Evolutionary conservation across 2,329 filamentous ascomycete species (phyloP).

Genomic region (Fusarium proliferatum): DNA sequence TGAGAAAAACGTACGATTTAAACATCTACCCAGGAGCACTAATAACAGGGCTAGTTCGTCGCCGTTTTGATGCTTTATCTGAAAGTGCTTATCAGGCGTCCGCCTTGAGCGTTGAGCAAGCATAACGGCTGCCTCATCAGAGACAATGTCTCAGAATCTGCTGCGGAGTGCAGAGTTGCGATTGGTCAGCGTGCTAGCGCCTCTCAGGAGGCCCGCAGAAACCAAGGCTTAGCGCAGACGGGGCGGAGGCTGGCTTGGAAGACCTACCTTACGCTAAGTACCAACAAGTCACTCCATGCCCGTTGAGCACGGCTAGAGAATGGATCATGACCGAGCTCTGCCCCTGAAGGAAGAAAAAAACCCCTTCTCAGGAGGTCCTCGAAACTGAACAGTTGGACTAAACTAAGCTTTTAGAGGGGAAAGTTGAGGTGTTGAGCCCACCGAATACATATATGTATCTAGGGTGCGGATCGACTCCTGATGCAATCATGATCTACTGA

Average conservation of each 20-base stretch:
- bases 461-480: neutral
- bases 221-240: slow-evolving; percentile 31
- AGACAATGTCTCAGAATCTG: slow-evolving; percentile 35
- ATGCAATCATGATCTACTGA: neutral
- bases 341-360: slow-evolving; percentile 2
- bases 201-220: slow-evolving; percentile 10
- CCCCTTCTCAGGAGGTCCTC: neutral
- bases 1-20: slow-evolving; percentile 35
- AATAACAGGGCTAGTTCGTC: slow-evolving; percentile 8
- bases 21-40: slow-evolving; percentile 9
- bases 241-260: slow-evolving; percentile 19
- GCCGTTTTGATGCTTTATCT: slow-evolving; percentile 26
- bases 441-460: neutral
- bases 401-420: neutral
- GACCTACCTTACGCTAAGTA: neutral
- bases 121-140: slow-evolving; percentile 39
- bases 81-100: slow-evolving; percentile 22
- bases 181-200: slow-evolving; percentile 31
- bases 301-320: slow-evolving; percentile 4
- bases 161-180: slow-evolving; percentile 3
- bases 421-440: neutral
- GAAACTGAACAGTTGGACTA: neutral
- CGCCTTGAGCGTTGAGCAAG: slow-evolving; percentile 26
- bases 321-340: slow-evolving; percentile 19
- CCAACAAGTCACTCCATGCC: slow-evolving; percentile 16